Conservation (phyloP, 306 rosid genomes). For the Alnus rubra region DNA sequence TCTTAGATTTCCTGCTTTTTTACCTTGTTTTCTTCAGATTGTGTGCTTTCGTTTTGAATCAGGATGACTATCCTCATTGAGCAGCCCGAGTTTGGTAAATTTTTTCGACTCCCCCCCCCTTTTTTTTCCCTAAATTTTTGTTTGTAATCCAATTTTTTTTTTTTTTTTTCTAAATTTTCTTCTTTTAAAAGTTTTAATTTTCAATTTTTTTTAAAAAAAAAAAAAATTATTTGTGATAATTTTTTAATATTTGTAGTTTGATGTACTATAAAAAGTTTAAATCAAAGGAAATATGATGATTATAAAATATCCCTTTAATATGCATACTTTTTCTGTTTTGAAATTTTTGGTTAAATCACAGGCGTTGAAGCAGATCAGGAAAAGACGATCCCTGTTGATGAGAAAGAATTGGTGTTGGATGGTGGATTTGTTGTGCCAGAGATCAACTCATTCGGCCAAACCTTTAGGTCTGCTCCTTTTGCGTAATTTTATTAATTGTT, state of each 20-base stretch:
- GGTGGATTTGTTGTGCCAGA: conserved; percentile 64
- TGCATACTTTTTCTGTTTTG: neutral
- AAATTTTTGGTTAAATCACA: conserved; percentile 25
- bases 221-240: too few species aligned
- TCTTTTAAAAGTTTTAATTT: neutral
- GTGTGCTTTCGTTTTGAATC: neutral
- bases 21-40: conserved; percentile 10
- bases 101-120: neutral
- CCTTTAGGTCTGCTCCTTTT: conserved; percentile 57
- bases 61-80: conserved; percentile 69
- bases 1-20: neutral
- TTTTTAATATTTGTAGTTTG: neutral
- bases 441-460: conserved; percentile 76
- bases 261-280: neutral
- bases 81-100: conserved; percentile 52
- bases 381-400: conserved; percentile 38
- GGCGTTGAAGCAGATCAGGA: conserved; percentile 46
- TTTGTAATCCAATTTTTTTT: neutral
- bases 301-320: neutral
- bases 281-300: neutral
- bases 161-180: neutral
- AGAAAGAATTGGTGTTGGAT: conserved; percentile 53
- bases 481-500: neutral
- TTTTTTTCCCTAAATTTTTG: neutral
- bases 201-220: neutral